phyloP scores from a whole-genome alignment of 352 stramenopile species.

The Globisporangium uncinulatum region DNA sequence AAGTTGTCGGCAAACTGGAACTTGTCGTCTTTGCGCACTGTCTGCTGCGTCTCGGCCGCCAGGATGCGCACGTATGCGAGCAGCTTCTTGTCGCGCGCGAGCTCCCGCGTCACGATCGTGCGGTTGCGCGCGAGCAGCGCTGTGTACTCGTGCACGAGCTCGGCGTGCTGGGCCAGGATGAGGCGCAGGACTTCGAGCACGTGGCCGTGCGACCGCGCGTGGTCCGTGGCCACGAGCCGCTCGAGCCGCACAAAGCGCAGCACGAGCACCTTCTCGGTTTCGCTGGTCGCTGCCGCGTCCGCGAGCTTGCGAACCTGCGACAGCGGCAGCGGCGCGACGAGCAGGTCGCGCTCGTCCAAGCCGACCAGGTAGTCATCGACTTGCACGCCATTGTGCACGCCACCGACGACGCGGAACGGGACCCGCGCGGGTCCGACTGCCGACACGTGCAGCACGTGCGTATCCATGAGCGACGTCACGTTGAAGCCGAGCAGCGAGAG shows the following conservation, averaged over 20 bases:
- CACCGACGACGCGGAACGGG: slow-evolving; percentile 28
- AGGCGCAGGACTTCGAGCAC: slow-evolving; percentile 45
- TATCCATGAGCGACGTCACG: slow-evolving; percentile 35
- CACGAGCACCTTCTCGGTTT: slow-evolving; percentile 20
- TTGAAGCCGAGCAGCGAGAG: slow-evolving; percentile 40
- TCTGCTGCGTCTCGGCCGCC: slow-evolving; percentile 19
- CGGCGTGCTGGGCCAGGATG: slow-evolving; percentile 25
- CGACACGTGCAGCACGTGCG: slow-evolving; percentile 47
- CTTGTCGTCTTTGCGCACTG: slow-evolving; percentile 31
- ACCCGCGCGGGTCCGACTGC: slow-evolving; percentile 37
- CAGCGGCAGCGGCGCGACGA: slow-evolving; percentile 38
- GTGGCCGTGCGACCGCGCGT: slow-evolving; percentile 30
- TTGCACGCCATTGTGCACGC: slow-evolving; percentile 81
- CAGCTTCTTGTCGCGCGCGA: slow-evolving; percentile 60
- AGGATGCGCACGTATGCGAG: slow-evolving; percentile 53
- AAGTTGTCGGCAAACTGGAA: slow-evolving; percentile 57
- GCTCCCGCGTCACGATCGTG: slow-evolving; percentile 29
- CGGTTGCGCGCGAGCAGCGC: slow-evolving; percentile 33
- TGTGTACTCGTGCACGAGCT: slow-evolving; percentile 33
- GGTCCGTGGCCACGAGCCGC: slow-evolving; percentile 26
- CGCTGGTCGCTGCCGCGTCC: slow-evolving; percentile 9
- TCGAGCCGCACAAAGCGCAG: slow-evolving; percentile 64
- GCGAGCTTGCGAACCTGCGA: slow-evolving; percentile 28
- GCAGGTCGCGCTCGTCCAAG: slow-evolving; percentile 46
- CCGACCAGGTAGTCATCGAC: slow-evolving; percentile 92